Conservation (phyloP, 441 rosid species). For the Theobroma grandiflorum region DNA sequence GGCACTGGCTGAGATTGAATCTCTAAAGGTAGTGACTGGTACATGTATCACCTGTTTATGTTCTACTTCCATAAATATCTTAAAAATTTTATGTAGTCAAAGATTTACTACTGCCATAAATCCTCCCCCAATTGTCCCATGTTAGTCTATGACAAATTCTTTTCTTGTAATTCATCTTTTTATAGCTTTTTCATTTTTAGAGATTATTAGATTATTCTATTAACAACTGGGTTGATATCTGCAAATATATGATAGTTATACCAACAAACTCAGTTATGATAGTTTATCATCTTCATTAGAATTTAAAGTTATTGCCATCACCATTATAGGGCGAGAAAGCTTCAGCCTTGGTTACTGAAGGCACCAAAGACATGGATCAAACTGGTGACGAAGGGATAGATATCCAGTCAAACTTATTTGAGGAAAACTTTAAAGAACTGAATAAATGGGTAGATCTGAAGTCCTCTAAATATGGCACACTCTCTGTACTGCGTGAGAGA, state of each 20-base stretch:
- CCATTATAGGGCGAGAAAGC: conserved; percentile 53
- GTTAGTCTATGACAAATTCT: neutral
- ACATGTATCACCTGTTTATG: neutral
- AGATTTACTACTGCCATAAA: neutral
- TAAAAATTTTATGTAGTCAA: neutral
- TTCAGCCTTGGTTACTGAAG: conserved; percentile 45
- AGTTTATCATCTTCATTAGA: conserved; percentile 15
- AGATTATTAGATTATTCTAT: conserved; percentile 8
- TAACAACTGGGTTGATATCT: neutral
- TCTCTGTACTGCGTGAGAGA: conserved; percentile 77
- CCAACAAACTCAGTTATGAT: conserved; percentile 9
- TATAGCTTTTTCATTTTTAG: neutral
- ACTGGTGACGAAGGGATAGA: conserved; percentile 44
- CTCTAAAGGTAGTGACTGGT: conserved; percentile 53
- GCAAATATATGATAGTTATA: neutral
- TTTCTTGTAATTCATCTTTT: neutral
- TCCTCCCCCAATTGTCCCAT: neutral
- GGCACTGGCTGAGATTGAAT: conserved; percentile 73
- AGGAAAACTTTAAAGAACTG: conserved; percentile 82
- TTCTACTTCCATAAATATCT: neutral
- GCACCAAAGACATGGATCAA: conserved; percentile 42
- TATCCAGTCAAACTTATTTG: conserved; percentile 61
- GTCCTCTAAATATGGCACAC: conserved; percentile 79
- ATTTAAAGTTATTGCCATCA: conserved; percentile 7
- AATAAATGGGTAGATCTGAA: conserved; percentile 90